Percentiles rank a stretch among this genome's conserved stretches.
Conservation (phyloP, 139 green algal species). For the Auxenochlorella protothecoides region DNA sequence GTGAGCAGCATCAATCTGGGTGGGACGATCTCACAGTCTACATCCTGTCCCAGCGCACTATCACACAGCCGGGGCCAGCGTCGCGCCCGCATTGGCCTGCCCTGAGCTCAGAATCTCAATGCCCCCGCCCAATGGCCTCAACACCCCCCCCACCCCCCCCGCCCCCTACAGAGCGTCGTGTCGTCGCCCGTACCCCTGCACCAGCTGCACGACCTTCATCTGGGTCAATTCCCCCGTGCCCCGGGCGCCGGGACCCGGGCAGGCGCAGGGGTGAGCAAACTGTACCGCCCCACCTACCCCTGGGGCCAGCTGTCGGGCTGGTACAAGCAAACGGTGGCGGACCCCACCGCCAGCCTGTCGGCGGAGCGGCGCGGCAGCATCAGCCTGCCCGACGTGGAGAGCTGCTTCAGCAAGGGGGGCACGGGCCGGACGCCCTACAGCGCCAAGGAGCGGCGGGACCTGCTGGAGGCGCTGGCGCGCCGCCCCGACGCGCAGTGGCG, state of each 20-base stretch:
- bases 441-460: constrained; percentile 31
- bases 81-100: too few relatives aligned
- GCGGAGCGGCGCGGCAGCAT: constrained; percentile 71
- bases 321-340: constrained; percentile 89
- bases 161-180: constrained; percentile 25
- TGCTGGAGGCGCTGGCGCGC: constrained; percentile 54
- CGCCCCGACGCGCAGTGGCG: constrained; percentile 60
- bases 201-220: too few relatives aligned
- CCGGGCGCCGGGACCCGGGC: too few relatives aligned
- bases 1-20: too few relatives aligned
- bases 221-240: too few relatives aligned
- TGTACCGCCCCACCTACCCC: constrained; percentile 66
- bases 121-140: too few relatives aligned
- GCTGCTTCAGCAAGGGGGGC: constrained; percentile 24
- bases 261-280: constrained; percentile 37
- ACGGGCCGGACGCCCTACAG: too few relatives aligned
- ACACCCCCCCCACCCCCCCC: too few relatives aligned
- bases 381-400: constrained; percentile 76
- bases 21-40: too few relatives aligned
- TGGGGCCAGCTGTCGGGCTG: constrained; percentile 79
- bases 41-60: too few relatives aligned
- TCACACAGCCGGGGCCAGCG: too few relatives aligned
- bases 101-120: too few relatives aligned
- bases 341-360: constrained; percentile 66
- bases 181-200: constrained; percentile 45